Evolutionary conservation across 2,329 filamentous ascomycete genomes (phyloP).

Genomic region (Endoconidiophora laricicola): DNA sequence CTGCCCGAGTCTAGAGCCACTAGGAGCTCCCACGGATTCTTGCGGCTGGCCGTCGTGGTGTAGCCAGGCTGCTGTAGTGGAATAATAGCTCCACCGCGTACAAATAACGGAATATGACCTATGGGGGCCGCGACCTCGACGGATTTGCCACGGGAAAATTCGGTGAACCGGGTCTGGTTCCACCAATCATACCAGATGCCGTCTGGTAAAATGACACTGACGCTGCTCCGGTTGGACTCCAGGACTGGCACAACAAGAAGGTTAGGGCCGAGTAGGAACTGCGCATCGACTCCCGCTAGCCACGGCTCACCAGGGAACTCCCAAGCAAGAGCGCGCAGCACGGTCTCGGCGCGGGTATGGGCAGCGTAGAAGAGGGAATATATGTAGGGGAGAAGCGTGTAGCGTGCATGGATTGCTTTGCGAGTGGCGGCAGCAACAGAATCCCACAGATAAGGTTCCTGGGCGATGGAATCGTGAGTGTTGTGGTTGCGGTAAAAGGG

Average conservation of each 20-base stretch:
- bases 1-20: slow-evolving; percentile 48
- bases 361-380: slow-evolving; percentile 55
- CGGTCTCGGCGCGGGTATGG: slow-evolving; percentile 42
- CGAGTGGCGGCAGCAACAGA: slow-evolving; percentile 45
- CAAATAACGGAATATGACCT: slow-evolving; percentile 45
- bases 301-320: slow-evolving; percentile 39
- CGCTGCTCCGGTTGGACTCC: slow-evolving; percentile 26
- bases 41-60: slow-evolving; percentile 47
- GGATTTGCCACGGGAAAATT: slow-evolving; percentile 14
- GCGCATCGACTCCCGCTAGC: slow-evolving; percentile 29
- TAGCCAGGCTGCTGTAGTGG: slow-evolving; percentile 41
- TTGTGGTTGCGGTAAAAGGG: slow-evolving; percentile 60
- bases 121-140: slow-evolving; percentile 15
- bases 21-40: slow-evolving; percentile 52
- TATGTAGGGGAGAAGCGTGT: slow-evolving; percentile 64
- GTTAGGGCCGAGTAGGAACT: slow-evolving; percentile 34
- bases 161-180: slow-evolving; percentile 28
- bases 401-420: slow-evolving; percentile 55
- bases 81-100: slow-evolving; percentile 48
- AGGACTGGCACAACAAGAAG: slow-evolving; percentile 34
- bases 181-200: slow-evolving; percentile 36
- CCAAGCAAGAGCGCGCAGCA: slow-evolving; percentile 57
- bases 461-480: slow-evolving; percentile 25
- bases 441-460: slow-evolving; percentile 57
- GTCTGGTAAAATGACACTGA: slow-evolving; percentile 30